Evolutionary conservation across 768 basidiomycete species (phyloP), one percentile per base, ranked within the genome.

Genomic region (Sporobolomyces roseus): DNA sequence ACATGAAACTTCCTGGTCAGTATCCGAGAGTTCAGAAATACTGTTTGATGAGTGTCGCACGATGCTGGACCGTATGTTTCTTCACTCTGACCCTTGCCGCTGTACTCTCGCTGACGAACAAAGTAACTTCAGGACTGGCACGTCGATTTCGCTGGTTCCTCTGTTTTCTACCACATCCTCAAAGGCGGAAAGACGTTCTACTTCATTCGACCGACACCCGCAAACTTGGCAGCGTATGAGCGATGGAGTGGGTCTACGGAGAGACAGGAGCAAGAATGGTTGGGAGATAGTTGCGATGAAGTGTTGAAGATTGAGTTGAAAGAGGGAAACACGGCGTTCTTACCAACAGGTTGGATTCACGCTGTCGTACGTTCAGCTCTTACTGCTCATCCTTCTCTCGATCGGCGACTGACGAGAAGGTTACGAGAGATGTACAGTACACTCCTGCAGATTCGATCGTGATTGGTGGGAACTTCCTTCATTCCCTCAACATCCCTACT

Each of bases 11-110:
- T 74, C 86, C 87, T 0, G 84, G 90, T 65, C 75, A 83, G 59
- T 93, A 89, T 76, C 94, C 94, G 10, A 94, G 94, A 76, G 94
- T 99, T 2, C 92, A 94, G 76, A 78, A 94, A 58, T 99, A 99
- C 78, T 97, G 94, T 76, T 81, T 99, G 65, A 99, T 99, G 96
- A 90, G 91, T 38, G 92, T 94, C 27, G 87, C 85, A 12, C 84
- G 86, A 29, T 90, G 91, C 35, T 97, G 93, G 91, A 99, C 94
- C 69, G 93, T 92, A 73, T 76, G 87, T 81, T n/a, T 16, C 35
- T 63, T 66, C 3, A 17, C 3, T 43, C 14, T 32, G 3, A 27
- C 58, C 49, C 61, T 21, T 8, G 62, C 49, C 10, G 61, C 35
- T 60, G 17, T 17, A 17, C 56, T 23, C 45, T 9, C 54, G 35